Conservation (phyloP, 805 yeast genomes). For the Wickerhamomyces xylosicus region DNA sequence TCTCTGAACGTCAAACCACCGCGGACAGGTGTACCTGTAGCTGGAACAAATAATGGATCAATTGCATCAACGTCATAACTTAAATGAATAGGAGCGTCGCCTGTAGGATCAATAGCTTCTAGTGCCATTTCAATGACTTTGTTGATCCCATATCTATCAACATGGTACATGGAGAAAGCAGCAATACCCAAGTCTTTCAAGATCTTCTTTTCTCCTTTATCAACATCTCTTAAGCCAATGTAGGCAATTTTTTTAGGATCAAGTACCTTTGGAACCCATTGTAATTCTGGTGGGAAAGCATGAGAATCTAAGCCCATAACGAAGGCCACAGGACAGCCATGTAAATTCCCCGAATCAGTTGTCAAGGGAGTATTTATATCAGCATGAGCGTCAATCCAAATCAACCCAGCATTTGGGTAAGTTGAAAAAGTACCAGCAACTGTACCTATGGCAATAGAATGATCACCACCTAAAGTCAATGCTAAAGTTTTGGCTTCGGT, state of each 20-base stretch:
- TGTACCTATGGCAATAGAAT: conserved; percentile 91
- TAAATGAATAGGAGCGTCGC: conserved; percentile 67
- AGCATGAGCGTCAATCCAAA: conserved; percentile 98
- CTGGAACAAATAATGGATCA: conserved; percentile 90
- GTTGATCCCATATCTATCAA: conserved; percentile 89
- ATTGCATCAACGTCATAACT: conserved; percentile 96
- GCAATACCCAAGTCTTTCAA: conserved; percentile 62
- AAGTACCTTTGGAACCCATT: conserved; percentile 71
- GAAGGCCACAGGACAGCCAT: conserved; percentile 94
- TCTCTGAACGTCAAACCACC: conserved; percentile 94
- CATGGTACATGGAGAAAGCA: conserved; percentile 92
- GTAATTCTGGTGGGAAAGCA: conserved; percentile 59
- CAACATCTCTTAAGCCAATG: conserved; percentile 92
- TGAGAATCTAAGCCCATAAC: conserved; percentile 70
- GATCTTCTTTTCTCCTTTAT: conserved; percentile 70
- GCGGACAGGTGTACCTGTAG: conserved; percentile 96
- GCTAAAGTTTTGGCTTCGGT: conserved; percentile 48
- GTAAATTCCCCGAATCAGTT: conserved; percentile 83
- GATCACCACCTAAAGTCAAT: conserved; percentile 92
- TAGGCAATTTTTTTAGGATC: conserved; percentile 70
- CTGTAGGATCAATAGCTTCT: conserved; percentile 62
- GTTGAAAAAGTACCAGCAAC: conserved; percentile 71
- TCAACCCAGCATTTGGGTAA: conserved; percentile 78
- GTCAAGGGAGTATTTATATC: conserved; percentile 85
- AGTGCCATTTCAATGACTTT: conserved; percentile 89